A percentile compares a stretch with the other conserved stretches of the same genome.
phyloP scores from a whole-genome alignment of 306 rosid species.

The Cicer judaicum region DNA sequence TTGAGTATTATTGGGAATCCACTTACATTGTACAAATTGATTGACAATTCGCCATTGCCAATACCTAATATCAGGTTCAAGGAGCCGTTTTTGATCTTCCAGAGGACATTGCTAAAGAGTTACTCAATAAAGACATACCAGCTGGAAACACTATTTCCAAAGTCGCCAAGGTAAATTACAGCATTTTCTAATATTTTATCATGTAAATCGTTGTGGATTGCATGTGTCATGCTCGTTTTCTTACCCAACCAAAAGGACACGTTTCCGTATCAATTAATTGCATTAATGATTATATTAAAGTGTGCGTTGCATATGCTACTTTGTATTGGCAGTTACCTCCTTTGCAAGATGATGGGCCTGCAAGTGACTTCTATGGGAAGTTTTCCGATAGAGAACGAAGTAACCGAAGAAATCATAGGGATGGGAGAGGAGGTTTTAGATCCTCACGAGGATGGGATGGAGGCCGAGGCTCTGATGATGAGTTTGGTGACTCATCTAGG shows the following conservation, averaged over 20 bases:
- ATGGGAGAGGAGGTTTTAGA: slow-evolving; percentile 67
- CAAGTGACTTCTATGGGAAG: slow-evolving; percentile 80
- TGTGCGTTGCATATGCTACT: slow-evolving; percentile 23
- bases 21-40: slow-evolving; percentile 32
- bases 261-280: slow-evolving; percentile 1
- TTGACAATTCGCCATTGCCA: slow-evolving; percentile 44
- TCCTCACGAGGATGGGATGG: slow-evolving; percentile 66
- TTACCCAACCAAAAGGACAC: slow-evolving; percentile 18
- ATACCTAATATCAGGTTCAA: slow-evolving; percentile 66
- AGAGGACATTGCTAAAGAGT: slow-evolving; percentile 88
- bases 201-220: neutral
- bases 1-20: slow-evolving; percentile 20
- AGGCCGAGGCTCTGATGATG: slow-evolving; percentile 52
- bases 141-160: slow-evolving; percentile 80
- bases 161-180: slow-evolving; percentile 70
- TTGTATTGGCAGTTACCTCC: slow-evolving; percentile 77
- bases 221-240: slow-evolving; percentile 1
- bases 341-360: slow-evolving; percentile 95
- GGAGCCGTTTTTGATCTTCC: slow-evolving; percentile 99
- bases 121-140: slow-evolving; percentile 71
- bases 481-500: slow-evolving; percentile 46
- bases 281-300: slow-evolving; percentile 35
- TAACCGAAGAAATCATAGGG: slow-evolving; percentile 60
- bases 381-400: slow-evolving; percentile 61
- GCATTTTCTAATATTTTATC: slow-evolving; percentile 26